Conservation (phyloP, 495 filamentous ascomycete genomes). For the Tuber melanosporum region DNA sequence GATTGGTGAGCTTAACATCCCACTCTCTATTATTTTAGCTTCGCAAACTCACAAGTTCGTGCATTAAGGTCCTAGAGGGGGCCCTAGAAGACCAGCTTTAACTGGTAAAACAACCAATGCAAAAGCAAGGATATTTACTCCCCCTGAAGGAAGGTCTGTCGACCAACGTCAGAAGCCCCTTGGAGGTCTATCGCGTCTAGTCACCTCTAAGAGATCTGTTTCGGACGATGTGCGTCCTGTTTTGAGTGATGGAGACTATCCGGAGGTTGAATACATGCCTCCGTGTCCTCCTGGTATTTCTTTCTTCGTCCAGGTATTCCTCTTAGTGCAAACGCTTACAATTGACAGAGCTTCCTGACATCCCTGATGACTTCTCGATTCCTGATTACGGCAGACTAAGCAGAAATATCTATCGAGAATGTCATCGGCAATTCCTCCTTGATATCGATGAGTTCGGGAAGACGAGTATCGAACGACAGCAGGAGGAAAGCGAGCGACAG, state of each 20-base stretch:
- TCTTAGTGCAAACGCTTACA: constrained; percentile 47
- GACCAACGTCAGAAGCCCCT: constrained; percentile 42
- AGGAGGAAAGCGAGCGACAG: constrained; percentile 52
- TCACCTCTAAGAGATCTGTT: constrained; percentile 44
- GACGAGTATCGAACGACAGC: constrained; percentile 54
- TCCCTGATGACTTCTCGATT: constrained; percentile 68
- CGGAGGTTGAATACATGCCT: constrained; percentile 71
- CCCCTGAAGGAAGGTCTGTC: constrained; percentile 12
- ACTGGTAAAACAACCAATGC: constrained; percentile 92
- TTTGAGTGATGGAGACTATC: constrained; percentile 48
- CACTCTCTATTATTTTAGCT: constrained; percentile 1
- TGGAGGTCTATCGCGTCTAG: constrained; percentile 47
- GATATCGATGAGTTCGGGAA: constrained; percentile 63
- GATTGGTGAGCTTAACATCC: constrained; percentile 53
- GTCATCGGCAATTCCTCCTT: constrained; percentile 59
- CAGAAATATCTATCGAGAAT: constrained; percentile 63
- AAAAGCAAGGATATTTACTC: constrained; percentile 25
- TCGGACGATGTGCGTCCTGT: constrained; percentile 30
- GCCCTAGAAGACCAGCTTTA: constrained; percentile 66
- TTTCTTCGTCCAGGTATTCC: not conserved
- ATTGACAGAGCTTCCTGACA: constrained; percentile 59
- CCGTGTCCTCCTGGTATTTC: constrained; percentile 54
- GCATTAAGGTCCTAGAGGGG: constrained; percentile 45
- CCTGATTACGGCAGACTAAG: constrained; percentile 45
- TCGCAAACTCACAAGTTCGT: constrained; percentile 27